Evolutionary conservation across 2,329 filamentous ascomycete species (phyloP).

Genomic region (Fusarium sp.): DNA sequence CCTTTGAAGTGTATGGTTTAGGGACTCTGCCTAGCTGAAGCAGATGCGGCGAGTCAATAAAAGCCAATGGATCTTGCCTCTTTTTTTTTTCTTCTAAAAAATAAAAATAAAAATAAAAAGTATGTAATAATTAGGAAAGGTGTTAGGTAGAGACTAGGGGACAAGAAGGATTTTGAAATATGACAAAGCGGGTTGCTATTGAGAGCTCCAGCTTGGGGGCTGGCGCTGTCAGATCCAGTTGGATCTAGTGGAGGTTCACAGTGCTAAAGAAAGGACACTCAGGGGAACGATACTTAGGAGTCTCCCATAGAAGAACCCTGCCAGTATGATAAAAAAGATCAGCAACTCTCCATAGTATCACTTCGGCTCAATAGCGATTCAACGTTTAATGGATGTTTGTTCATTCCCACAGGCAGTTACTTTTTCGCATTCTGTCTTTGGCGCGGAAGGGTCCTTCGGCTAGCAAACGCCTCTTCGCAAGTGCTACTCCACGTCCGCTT

Average conservation of each 20-base stretch:
- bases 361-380: background rate
- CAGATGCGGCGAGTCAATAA: background rate
- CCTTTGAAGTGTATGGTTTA: constrained; percentile 19
- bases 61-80: background rate
- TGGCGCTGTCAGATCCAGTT: constrained; percentile 27
- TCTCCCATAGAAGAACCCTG: constrained; percentile 8
- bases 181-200: constrained; percentile 1
- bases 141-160: background rate
- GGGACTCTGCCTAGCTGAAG: background rate
- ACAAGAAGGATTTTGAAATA: constrained; percentile 5
- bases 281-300: constrained; percentile 3
- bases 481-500: constrained; percentile 11
- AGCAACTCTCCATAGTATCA: constrained; percentile 12
- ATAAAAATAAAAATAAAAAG: too few species aligned
- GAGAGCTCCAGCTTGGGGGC: constrained; percentile 11
- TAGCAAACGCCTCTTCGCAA: constrained; percentile 1
- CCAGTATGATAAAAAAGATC: constrained; percentile 21
- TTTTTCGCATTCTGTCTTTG: background rate
- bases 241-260: constrained; percentile 22
- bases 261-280: constrained; percentile 14
- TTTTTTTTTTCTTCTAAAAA: background rate
- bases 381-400: background rate
- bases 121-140: background rate
- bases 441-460: constrained; percentile 11
- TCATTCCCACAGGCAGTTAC: background rate